These are phyloP conservation scores for Coemansia sp. DNA, from an alignment of 192 early-diverging fungal genomes.

Conservation along the genomic window DNA sequence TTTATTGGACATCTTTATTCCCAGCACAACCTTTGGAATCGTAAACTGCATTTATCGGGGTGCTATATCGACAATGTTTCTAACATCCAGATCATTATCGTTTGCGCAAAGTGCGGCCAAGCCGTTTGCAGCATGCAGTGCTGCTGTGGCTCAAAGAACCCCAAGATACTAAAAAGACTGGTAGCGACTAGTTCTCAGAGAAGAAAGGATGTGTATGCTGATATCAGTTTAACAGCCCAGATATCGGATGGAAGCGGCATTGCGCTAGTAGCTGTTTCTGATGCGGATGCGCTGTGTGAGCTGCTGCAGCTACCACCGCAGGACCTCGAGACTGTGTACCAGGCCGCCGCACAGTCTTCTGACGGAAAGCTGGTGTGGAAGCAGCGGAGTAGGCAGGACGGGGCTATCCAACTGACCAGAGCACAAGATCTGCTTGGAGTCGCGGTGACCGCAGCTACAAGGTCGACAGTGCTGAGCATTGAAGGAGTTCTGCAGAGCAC, in stretches of 20 bases:
- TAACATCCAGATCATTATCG: slow-evolving; percentile 12
- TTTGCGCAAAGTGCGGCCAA: slow-evolving; percentile 24
- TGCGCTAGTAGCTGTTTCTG: slow-evolving; percentile 11
- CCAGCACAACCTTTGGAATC: neutral
- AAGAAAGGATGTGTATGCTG: neutral
- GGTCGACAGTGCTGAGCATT: slow-evolving; percentile 5
- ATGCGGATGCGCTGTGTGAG: neutral
- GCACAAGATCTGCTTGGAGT: slow-evolving; percentile 1
- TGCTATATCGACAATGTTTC: slow-evolving; percentile 4
- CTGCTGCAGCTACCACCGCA: slow-evolving; percentile 7
- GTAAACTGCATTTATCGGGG: neutral
- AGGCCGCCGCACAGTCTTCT: slow-evolving; percentile 24
- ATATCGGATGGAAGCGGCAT: slow-evolving; percentile 45
- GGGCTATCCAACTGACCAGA: neutral
- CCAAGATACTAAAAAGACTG: slow-evolving; percentile 2
- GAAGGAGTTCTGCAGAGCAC: slow-evolving; percentile 11
- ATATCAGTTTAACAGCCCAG: slow-evolving; percentile 19
- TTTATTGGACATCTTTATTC: slow-evolving; percentile 5
- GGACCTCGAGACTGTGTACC: slow-evolving; percentile 14
- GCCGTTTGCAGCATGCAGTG: slow-evolving; percentile 25
- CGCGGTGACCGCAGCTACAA: slow-evolving; percentile 7
- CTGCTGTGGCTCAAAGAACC: slow-evolving; percentile 22
- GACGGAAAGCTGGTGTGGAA: slow-evolving; percentile 40
- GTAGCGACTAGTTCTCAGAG: neutral
- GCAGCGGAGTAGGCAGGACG: neutral